Percentiles rank a stretch among this genome's conserved stretches.
Conservation (phyloP, 176 grass and related monocot genomes). For the Musa troglodytarum region DNA sequence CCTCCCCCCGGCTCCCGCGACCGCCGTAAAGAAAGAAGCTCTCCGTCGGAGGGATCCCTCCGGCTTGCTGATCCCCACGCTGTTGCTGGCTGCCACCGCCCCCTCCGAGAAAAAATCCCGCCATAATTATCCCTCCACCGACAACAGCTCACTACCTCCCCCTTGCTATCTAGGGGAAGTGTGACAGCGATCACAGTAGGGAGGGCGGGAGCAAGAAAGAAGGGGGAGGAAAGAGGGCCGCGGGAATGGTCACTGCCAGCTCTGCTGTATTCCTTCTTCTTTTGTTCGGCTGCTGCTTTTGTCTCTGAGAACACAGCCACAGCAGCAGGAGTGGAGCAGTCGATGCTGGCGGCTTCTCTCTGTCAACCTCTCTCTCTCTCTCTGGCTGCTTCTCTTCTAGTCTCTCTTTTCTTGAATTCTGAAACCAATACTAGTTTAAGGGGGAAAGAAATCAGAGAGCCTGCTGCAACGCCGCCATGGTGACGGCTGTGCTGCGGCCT, state of each 20-base stretch:
- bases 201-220: background rate
- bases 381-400: background rate
- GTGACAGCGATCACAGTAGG: background rate
- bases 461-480: slow-evolving; percentile 6
- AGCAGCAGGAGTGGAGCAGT: background rate
- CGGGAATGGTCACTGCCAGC: background rate
- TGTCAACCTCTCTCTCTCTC: background rate
- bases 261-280: background rate
- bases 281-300: background rate
- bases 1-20: too few species aligned
- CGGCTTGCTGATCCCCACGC: too few species aligned
- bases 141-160: background rate
- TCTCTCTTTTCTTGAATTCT: slow-evolving; percentile 3
- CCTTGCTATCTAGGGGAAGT: background rate
- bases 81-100: too few species aligned
- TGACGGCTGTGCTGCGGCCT: background rate
- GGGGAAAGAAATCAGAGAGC: background rate
- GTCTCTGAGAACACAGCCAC: background rate
- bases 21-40: too few species aligned
- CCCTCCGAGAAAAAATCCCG: slow-evolving; percentile 7
- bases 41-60: too few species aligned
- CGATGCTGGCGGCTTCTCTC: background rate
- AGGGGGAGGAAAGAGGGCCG: background rate
- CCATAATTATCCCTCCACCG: background rate
- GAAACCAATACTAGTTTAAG: background rate